phyloP scores from a whole-genome alignment of 768 basidiomycete genomes.

The Auriscalpium microsporum region DNA sequence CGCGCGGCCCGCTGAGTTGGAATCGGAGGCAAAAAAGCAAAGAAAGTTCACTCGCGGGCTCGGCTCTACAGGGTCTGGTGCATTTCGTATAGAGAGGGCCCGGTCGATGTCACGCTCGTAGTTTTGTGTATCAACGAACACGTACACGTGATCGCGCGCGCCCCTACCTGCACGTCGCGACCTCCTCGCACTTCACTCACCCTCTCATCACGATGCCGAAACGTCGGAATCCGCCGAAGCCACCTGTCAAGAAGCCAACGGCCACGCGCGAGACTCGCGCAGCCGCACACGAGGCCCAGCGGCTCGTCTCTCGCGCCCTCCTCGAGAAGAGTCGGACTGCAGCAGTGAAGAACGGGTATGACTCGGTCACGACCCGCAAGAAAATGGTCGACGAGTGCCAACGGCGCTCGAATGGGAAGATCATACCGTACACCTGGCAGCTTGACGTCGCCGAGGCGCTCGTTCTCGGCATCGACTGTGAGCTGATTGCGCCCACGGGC shows the following conservation, averaged over 20 bases:
- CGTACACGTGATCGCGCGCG: too few relatives aligned
- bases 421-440: not conserved
- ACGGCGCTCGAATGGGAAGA: not conserved
- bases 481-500: conserved; percentile 11
- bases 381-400: not conserved
- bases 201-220: too few relatives aligned
- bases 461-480: not conserved
- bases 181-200: too few relatives aligned
- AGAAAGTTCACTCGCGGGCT: not conserved
- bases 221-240: too few relatives aligned
- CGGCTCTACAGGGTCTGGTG: not conserved
- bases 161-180: too few relatives aligned
- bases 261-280: not conserved
- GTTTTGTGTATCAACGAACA: too few relatives aligned
- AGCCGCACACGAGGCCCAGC: not conserved
- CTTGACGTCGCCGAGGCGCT: not conserved
- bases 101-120: not conserved
- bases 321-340: not conserved
- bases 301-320: not conserved
- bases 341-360: not conserved
- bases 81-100: not conserved
- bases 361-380: not conserved
- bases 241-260: not conserved
- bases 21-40: not conserved
- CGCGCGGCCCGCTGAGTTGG: not conserved